phyloP scores from a whole-genome alignment of 2,329 filamentous ascomycete species.

The Colletotrichum tabaci region DNA sequence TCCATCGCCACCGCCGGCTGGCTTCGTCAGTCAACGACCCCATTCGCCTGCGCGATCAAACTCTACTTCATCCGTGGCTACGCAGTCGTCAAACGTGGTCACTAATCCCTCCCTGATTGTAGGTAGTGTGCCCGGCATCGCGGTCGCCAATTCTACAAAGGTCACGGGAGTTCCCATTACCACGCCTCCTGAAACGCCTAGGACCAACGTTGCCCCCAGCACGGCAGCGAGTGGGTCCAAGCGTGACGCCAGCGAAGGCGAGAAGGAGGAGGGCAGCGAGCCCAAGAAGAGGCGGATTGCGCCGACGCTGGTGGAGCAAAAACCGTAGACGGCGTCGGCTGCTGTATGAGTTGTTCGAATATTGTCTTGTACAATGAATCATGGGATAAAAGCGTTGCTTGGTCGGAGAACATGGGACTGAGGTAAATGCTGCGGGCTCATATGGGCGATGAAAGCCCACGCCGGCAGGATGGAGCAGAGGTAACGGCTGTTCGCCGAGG shows the following conservation, averaged over 20 bases:
- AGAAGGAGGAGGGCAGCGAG: conserved; percentile 67
- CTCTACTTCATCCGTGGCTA: conserved; percentile 84
- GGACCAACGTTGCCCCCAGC: conserved; percentile 61
- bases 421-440: conserved; percentile 19
- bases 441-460: conserved; percentile 3
- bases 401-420: conserved; percentile 22
- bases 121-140: conserved; percentile 82
- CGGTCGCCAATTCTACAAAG: conserved; percentile 79
- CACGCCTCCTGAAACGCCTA: conserved; percentile 92
- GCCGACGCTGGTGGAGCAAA: conserved; percentile 69
- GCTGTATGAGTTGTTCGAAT: conserved; percentile 3
- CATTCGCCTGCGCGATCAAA: conserved; percentile 88
- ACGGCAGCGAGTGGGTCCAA: conserved; percentile 61
- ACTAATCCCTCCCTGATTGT: conserved; percentile 86
- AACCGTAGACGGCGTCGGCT: conserved; percentile 17
- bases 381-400: conserved; percentile 39
- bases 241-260: conserved; percentile 70
- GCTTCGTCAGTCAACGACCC: conserved; percentile 75
- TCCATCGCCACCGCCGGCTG: conserved; percentile 71
- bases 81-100: conserved; percentile 73
- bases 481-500: conserved; percentile 5
- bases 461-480: neutral
- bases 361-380: conserved; percentile 36
- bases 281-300: conserved; percentile 81
- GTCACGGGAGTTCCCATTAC: conserved; percentile 79